Base-by-base conservation (phyloP, 371 early-diverging fungal genomes). In the Zychaea mexicana region DNA sequence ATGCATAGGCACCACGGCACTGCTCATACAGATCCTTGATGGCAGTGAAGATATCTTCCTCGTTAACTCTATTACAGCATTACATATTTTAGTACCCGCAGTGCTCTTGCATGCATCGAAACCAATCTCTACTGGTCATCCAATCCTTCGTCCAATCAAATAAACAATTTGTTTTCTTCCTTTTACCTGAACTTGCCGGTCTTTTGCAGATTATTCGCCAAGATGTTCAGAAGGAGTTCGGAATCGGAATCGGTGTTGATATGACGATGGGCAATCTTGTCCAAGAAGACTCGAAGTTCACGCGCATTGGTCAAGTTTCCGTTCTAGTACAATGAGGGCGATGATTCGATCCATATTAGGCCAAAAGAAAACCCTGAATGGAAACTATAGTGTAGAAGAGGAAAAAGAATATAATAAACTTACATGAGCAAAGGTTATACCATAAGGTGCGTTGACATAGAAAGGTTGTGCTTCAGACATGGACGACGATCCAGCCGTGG, bases 191-290 rank as follows among this genome's bases (percentile, higher is more conserved):
- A 89, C 83, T 98, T 98, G 73, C 95, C 96, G 3, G 95, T 96
- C 83, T 91, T 84, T 69, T 97, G 95, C 69, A 94, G 74, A 70
- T 93, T 90, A 78, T 92, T 84, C 64, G 97, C 99, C 70, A 98
- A 91, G 66, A 98, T 92, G 84, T 98, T 98, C 57, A 98, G 82
- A 57, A 98, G 80, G 42, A 98, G 74, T 82, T 98, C 99, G 56
- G 97, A 96, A 82, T 98, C 99, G 10, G 97, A 97, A 74, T 96
- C 95, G 7, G 99, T 98, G 83, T 98, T 98, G 81, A 98, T 96
- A 72, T 98, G 99, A 57, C 99, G 92, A 78, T 98, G 98, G 36
- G 98, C 97, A 47, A 92, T 90, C 66, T 86, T 78, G 76, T 98
- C 99, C 59, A 98, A 72, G 66, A 90, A 96, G 17, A 80, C 82